These are phyloP conservation scores for Backusella psychrophila DNA, from an alignment of 192 early-diverging fungal genomes.

Conservation along the genomic window DNA sequence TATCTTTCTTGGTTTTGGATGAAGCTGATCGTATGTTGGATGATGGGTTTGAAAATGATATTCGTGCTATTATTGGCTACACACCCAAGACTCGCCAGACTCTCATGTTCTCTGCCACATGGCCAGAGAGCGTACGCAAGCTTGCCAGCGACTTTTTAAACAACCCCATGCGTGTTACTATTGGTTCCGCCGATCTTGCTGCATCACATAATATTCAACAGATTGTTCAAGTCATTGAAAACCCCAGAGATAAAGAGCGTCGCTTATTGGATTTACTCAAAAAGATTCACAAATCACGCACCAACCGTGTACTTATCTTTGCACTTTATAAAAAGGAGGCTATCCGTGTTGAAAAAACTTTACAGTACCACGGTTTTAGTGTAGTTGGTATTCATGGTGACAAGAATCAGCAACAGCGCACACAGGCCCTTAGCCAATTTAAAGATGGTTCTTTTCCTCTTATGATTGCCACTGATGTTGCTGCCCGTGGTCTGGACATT, in stretches of 20 bases:
- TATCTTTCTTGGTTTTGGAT: slow-evolving; percentile 90
- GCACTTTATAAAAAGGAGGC: slow-evolving; percentile 98
- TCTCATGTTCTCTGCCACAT: slow-evolving; percentile 96
- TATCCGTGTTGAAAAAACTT: slow-evolving; percentile 67
- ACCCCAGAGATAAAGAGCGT: slow-evolving; percentile 69
- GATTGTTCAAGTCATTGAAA: slow-evolving; percentile 86
- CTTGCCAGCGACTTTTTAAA: slow-evolving; percentile 80
- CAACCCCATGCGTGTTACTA: slow-evolving; percentile 77
- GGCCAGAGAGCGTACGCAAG: slow-evolving; percentile 88
- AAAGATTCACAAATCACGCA: slow-evolving; percentile 81
- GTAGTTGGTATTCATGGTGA: slow-evolving; percentile 91
- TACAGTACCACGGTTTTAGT: slow-evolving; percentile 76
- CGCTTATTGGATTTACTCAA: slow-evolving; percentile 74
- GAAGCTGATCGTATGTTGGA: slow-evolving; percentile 99
- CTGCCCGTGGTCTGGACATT: slow-evolving; percentile 85
- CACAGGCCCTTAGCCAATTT: slow-evolving; percentile 77
- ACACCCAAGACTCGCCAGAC: slow-evolving; percentile 79
- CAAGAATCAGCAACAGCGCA: slow-evolving; percentile 81
- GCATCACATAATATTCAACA: slow-evolving; percentile 86
- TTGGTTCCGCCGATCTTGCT: slow-evolving; percentile 85
- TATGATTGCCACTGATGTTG: slow-evolving; percentile 93
- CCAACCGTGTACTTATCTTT: slow-evolving; percentile 91
- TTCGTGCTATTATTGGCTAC: slow-evolving; percentile 82
- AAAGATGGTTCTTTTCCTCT: slow-evolving; percentile 78
- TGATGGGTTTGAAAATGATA: slow-evolving; percentile 88